Conservation (phyloP, 192 early-diverging fungal species). For the Umbelopsis ramanniana region DNA sequence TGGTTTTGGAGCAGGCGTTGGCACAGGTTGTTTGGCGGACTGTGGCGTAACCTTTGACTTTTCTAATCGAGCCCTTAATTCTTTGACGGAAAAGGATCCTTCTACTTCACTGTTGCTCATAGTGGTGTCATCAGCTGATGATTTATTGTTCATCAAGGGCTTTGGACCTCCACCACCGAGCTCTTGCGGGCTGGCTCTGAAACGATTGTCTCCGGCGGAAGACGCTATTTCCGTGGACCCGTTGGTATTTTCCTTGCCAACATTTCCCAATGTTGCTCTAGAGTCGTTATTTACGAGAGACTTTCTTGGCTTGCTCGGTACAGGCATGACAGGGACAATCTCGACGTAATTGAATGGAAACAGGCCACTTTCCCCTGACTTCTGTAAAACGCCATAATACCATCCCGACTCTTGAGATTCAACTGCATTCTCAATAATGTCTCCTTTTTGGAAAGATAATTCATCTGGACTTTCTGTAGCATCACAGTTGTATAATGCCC, state of each 20-base stretch:
- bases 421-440: conserved; percentile 45
- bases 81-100: conserved; percentile 7
- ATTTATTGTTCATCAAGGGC: not conserved
- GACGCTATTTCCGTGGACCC: too few species aligned
- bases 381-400: conserved; percentile 47
- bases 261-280: not conserved
- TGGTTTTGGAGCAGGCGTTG: not conserved
- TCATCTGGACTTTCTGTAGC: conserved; percentile 50
- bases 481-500: conserved; percentile 49
- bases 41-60: not conserved
- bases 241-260: not conserved
- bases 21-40: not conserved
- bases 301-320: not conserved
- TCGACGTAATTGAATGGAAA: conserved; percentile 63
- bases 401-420: conserved; percentile 54
- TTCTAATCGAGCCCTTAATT: conserved; percentile 5
- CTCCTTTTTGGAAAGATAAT: conserved; percentile 53
- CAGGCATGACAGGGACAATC: conserved; percentile 1
- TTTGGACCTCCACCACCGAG: not conserved
- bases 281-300: not conserved
- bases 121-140: not conserved
- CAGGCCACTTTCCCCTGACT: conserved; percentile 44
- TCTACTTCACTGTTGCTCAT: not conserved
- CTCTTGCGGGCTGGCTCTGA: too few species aligned
- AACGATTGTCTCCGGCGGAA: too few species aligned